Percentiles rank a stretch among this genome's conserved stretches.
phyloP scores from a whole-genome alignment of 2,329 filamentous ascomycete genomes.

The Teratosphaeria destructans region DNA sequence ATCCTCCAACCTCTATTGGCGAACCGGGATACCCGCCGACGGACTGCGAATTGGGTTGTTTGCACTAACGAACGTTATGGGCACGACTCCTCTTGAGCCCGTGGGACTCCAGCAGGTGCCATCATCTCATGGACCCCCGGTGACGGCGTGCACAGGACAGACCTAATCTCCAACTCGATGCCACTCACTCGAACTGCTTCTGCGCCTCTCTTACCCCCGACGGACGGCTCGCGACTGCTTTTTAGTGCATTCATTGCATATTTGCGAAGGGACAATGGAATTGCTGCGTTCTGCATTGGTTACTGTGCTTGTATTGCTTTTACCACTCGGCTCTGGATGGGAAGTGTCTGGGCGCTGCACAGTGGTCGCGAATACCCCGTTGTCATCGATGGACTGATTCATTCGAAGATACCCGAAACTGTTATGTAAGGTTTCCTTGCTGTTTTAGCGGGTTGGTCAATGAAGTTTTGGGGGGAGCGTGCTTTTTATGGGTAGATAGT shows the following conservation, averaged over 20 bases:
- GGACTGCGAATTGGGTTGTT: too few species aligned
- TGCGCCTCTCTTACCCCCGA: not conserved
- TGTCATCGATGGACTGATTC: constrained; percentile 3
- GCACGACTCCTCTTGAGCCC: not conserved
- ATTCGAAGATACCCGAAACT: constrained; percentile 4
- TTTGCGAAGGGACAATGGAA: not conserved
- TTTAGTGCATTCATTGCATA: not conserved
- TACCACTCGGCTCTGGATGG: not conserved
- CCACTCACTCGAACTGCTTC: constrained; percentile 1
- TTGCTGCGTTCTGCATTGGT: constrained; percentile 5
- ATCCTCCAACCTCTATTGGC: not conserved
- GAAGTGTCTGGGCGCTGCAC: not conserved
- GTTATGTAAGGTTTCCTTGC: not conserved
- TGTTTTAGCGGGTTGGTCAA: not conserved
- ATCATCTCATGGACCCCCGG: too few species aligned
- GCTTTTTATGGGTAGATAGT: not conserved
- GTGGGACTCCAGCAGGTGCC: too few species aligned
- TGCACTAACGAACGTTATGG: too few species aligned
- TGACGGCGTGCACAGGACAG: not conserved
- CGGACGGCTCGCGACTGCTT: not conserved
- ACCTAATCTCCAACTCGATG: constrained; percentile 1
- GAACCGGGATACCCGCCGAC: too few species aligned
- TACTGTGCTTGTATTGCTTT: constrained; percentile 1
- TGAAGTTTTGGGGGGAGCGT: not conserved
- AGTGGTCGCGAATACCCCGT: constrained; percentile 4